Evolutionary conservation across 257 asterid species (phyloP).

Genomic region (Cinchona pubescens): DNA sequence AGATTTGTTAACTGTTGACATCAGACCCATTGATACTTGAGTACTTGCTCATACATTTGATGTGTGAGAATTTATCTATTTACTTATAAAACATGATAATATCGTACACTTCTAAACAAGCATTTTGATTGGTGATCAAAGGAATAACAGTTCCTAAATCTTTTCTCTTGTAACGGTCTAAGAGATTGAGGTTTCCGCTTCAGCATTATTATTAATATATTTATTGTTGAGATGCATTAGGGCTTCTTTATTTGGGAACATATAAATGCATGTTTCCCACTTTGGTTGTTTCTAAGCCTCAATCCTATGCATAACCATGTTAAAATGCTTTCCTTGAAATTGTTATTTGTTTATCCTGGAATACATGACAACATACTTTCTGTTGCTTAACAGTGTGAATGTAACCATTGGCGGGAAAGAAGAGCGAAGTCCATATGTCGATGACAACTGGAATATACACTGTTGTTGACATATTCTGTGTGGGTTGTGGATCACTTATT

Average conservation of each 20-base stretch:
- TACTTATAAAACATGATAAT: not conserved
- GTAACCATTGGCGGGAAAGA: conserved; percentile 66
- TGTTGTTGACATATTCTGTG: conserved; percentile 77
- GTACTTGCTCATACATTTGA: not conserved
- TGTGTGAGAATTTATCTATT: not conserved
- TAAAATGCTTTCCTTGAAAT: not conserved
- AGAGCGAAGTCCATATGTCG: conserved; percentile 61
- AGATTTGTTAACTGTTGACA: not conserved
- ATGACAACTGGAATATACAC: conserved; percentile 85
- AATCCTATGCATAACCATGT: not conserved
- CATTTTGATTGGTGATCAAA: not conserved
- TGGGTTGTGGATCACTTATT: conserved; percentile 75
- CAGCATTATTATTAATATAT: not conserved
- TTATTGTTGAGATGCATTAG: not conserved
- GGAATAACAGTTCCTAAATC: not conserved
- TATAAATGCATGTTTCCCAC: not conserved
- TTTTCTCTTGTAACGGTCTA: not conserved
- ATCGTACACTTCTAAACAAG: not conserved
- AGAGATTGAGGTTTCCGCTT: not conserved
- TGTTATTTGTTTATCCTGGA: conserved; percentile 1
- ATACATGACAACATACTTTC: conserved; percentile 19
- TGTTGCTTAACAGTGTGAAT: conserved; percentile 54
- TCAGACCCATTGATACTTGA: not conserved
- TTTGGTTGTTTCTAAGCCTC: not conserved
- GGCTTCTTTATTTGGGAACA: not conserved